Evolutionary conservation across 345 rosid genomes (phyloP).

Genomic region (Populus euphratica): DNA sequence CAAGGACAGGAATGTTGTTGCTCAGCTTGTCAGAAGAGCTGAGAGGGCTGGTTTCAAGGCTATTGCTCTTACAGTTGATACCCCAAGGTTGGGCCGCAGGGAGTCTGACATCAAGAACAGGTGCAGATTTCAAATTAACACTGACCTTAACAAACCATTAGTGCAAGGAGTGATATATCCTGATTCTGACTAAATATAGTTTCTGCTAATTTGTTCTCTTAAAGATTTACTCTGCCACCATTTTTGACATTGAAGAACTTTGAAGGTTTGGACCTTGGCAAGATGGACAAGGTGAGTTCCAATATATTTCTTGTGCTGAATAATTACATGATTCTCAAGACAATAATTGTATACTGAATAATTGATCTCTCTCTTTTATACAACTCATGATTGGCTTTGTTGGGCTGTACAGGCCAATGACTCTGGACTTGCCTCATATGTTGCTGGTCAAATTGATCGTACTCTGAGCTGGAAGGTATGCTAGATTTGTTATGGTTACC

Average conservation of each 20-base stretch:
- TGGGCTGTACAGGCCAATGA: constrained; percentile 48
- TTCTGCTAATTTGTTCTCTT: constrained; percentile 1
- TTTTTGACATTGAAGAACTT: constrained; percentile 78
- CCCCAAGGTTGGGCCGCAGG: constrained; percentile 93
- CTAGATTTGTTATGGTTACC: not conserved
- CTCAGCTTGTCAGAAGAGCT: constrained; percentile 85
- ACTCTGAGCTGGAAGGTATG: constrained; percentile 89
- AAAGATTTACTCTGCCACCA: constrained; percentile 71
- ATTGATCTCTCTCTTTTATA: not conserved
- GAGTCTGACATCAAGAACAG: constrained; percentile 96
- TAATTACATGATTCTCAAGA: not conserved
- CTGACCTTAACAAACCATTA: not conserved
- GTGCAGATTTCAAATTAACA: constrained; percentile 23
- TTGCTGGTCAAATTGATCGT: constrained; percentile 70
- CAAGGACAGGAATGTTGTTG: constrained; percentile 75
- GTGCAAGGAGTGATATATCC: not conserved
- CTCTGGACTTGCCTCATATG: constrained; percentile 88
- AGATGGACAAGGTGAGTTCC: constrained; percentile 48
- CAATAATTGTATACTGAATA: not conserved
- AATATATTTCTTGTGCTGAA: not conserved
- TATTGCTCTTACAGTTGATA: constrained; percentile 88
- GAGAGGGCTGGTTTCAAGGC: constrained; percentile 93
- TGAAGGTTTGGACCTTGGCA: constrained; percentile 78
- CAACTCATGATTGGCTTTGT: not conserved
- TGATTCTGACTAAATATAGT: not conserved